Evolutionary conservation across 306 rosid species (phyloP).

Genomic region (Trifolium dubium): DNA sequence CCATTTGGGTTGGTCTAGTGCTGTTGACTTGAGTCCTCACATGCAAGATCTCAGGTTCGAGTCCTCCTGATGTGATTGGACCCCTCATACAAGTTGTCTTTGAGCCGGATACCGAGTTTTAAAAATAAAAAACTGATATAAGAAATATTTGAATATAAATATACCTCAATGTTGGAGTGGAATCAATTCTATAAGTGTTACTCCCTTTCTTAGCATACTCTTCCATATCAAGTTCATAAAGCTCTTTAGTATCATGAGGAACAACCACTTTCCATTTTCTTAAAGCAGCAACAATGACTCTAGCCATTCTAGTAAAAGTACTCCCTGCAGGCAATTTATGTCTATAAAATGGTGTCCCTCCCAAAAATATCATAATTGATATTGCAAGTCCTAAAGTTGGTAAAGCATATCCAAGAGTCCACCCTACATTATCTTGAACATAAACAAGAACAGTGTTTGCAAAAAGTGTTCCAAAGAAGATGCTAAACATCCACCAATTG

Average conservation of each 20-base stretch:
- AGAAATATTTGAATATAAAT: not conserved
- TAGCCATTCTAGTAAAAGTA: constrained; percentile 66
- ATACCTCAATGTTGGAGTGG: constrained; percentile 66
- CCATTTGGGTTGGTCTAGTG: too few species aligned
- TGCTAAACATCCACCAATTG: constrained; percentile 97
- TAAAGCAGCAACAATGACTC: constrained; percentile 66
- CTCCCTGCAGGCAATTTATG: constrained; percentile 78
- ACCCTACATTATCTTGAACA: constrained; percentile 76
- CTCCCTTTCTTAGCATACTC: constrained; percentile 57
- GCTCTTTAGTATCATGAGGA: constrained; percentile 66
- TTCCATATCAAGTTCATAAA: constrained; percentile 64
- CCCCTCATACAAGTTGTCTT: too few species aligned
- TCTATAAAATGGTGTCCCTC: constrained; percentile 72
- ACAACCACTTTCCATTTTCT: constrained; percentile 53
- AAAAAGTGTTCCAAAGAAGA: constrained; percentile 87
- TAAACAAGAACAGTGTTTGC: constrained; percentile 71
- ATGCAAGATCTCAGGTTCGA: too few species aligned
- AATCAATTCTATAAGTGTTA: constrained; percentile 53
- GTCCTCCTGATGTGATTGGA: too few species aligned
- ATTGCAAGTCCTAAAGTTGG: constrained; percentile 76
- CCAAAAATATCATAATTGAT: constrained; percentile 64
- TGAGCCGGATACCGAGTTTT: too few species aligned
- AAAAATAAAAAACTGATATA: too few species aligned
- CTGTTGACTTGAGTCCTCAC: too few species aligned
- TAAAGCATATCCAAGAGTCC: constrained; percentile 85